phyloP scores from a whole-genome alignment of 169 alveolate species.

The Cyclospora cayetanensis region DNA sequence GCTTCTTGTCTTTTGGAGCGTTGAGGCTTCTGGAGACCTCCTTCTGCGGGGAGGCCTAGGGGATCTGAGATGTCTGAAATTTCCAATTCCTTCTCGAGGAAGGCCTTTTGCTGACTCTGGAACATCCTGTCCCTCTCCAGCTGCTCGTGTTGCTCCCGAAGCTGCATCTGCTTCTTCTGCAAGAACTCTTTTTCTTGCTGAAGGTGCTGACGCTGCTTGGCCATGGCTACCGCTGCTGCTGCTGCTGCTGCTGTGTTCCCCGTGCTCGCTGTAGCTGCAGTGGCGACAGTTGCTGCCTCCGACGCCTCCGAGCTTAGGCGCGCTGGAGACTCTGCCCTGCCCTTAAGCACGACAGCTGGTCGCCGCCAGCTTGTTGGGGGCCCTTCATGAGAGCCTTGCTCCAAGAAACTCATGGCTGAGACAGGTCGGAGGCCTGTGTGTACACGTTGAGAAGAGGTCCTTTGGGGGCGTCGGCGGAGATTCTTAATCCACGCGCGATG shows the following conservation, averaged over 20 bases:
- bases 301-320: constrained; percentile 14
- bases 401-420: no score
- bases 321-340: not conserved
- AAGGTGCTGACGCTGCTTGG: not conserved
- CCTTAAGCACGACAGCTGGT: not conserved
- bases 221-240: not conserved
- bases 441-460: no score
- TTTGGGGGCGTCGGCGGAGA: no score
- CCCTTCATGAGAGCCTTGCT: no score
- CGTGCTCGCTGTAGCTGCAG: no score
- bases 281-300: constrained; percentile 49
- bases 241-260: no score
- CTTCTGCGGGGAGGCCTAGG: no score
- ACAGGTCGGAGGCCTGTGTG: no score
- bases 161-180: not conserved
- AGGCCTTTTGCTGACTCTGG: constrained; percentile 22
- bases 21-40: not conserved
- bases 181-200: constrained; percentile 19
- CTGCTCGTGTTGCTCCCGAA: constrained; percentile 41
- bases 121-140: not conserved
- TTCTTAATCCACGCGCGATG: no score
- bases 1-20: not conserved
- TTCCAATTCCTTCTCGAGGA: no score
- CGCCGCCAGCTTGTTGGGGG: constrained; percentile 64
- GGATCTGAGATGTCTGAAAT: no score